phyloP scores from a whole-genome alignment of 2,329 filamentous ascomycete genomes.

The Sporothrix luriei region DNA sequence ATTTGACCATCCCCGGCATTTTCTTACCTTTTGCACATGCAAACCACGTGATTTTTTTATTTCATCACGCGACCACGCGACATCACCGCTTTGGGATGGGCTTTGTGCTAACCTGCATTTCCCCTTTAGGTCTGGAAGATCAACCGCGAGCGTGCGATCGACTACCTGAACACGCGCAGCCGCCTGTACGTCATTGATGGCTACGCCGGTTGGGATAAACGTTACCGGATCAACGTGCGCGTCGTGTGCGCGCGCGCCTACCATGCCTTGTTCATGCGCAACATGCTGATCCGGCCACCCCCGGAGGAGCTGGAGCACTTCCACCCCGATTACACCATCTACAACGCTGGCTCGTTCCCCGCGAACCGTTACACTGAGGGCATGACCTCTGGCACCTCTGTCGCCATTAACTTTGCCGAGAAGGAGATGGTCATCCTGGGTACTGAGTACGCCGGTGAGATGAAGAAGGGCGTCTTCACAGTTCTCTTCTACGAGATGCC shows the following conservation, averaged over 20 bases:
- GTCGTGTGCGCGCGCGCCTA: slow-evolving; percentile 98
- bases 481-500: slow-evolving; percentile 99
- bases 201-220: slow-evolving; percentile 97
- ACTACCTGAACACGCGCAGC: slow-evolving; percentile 98
- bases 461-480: slow-evolving; percentile 99
- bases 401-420: slow-evolving; percentile 97
- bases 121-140: slow-evolving; percentile 88
- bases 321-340: slow-evolving; percentile 99
- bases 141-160: slow-evolving; percentile 97
- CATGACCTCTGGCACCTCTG: slow-evolving; percentile 98
- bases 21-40: slow-evolving; percentile 11
- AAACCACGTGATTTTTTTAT: slow-evolving; percentile 24
- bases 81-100: neutral
- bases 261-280: slow-evolving; percentile 99
- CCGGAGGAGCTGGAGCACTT: slow-evolving; percentile 94
- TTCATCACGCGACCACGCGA: slow-evolving; percentile 23
- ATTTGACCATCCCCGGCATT: slow-evolving; percentile 8
- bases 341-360: slow-evolving; percentile 98
- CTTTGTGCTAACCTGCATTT: slow-evolving; percentile 32
- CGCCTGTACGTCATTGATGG: slow-evolving; percentile 98
- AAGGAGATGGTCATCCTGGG: slow-evolving; percentile 99
- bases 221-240: slow-evolving; percentile 95
- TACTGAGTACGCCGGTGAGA: slow-evolving; percentile 96
- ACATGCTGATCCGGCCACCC: slow-evolving; percentile 97
- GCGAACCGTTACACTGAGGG: slow-evolving; percentile 97